Conservation (phyloP, 768 basidiomycete genomes). For the Phanerodontia chrysosporium region DNA sequence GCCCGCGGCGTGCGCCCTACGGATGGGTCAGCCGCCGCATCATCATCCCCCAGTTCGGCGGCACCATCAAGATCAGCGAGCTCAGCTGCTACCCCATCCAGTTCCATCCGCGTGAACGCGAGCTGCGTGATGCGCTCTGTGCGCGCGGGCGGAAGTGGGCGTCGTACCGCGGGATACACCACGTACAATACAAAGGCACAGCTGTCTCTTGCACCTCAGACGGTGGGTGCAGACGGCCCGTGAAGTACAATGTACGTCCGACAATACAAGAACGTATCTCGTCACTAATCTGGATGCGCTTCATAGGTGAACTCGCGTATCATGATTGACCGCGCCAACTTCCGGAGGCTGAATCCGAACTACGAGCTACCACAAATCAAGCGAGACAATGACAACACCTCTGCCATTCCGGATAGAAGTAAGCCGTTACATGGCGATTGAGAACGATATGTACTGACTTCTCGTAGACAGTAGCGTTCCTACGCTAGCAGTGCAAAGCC, state of each 20-base stretch:
- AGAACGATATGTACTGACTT: too few relatives aligned
- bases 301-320: conserved; percentile 49
- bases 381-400: not conserved
- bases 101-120: conserved; percentile 39
- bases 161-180: conserved; percentile 45
- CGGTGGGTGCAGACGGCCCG: conserved; percentile 22
- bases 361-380: conserved; percentile 40
- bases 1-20: conserved; percentile 26
- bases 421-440: too few relatives aligned
- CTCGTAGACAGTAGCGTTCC: not conserved
- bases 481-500: conserved; percentile 7
- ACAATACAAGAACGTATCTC: not conserved
- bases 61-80: conserved; percentile 44
- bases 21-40: conserved; percentile 30
- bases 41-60: conserved; percentile 39
- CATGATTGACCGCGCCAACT: conserved; percentile 58
- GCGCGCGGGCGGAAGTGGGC: conserved; percentile 53
- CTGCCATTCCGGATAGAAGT: not conserved
- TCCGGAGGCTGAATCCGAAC: conserved; percentile 48
- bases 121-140: conserved; percentile 34
- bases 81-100: conserved; percentile 50
- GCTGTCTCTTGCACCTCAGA: conserved; percentile 35
- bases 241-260: conserved; percentile 43
- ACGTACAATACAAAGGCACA: conserved; percentile 52
- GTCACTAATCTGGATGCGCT: not conserved